These are phyloP conservation scores for Hypoxylon sp. DNA, from an alignment of 2,329 filamentous ascomycete genomes.

Conservation along the genomic window DNA sequence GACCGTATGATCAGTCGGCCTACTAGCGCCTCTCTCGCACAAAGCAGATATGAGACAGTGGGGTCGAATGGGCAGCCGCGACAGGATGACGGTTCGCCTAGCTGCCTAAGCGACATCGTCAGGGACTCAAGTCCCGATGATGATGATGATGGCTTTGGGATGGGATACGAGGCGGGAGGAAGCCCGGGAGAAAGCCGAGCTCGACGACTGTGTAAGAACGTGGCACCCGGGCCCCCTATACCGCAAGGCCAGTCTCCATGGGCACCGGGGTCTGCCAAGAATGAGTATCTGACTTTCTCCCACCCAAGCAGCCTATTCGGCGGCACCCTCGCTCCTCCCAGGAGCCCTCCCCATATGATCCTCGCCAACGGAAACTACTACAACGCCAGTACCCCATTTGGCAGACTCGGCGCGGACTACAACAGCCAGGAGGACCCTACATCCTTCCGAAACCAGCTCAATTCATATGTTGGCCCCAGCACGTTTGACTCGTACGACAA, in stretches of 20 bases:
- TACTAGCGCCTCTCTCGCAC: constrained; percentile 7
- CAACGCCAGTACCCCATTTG: constrained; percentile 41
- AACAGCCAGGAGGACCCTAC: constrained; percentile 40
- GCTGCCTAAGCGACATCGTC: constrained; percentile 1
- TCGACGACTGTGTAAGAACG: not conserved
- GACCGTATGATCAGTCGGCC: constrained; percentile 32
- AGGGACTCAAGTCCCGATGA: constrained; percentile 19
- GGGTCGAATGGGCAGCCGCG: constrained; percentile 20
- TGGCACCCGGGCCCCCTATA: not conserved
- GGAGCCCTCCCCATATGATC: constrained; percentile 30
- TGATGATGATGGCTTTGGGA: constrained; percentile 20
- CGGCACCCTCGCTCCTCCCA: constrained; percentile 50
- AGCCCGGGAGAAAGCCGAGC: constrained; percentile 8
- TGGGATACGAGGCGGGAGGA: constrained; percentile 15
- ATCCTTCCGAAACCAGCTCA: constrained; percentile 42
- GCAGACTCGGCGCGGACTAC: constrained; percentile 34
- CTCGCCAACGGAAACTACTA: constrained; percentile 42
- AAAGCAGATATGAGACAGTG: constrained; percentile 29
- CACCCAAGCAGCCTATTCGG: constrained; percentile 60
- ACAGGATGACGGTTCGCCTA: constrained; percentile 4
- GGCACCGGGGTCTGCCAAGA: constrained; percentile 23
- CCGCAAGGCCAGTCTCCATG: constrained; percentile 36
- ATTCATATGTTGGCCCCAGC: constrained; percentile 27
- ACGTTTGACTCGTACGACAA: constrained; percentile 40
- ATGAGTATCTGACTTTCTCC: constrained; percentile 52